Conservation (phyloP, 1,284 basidiomycete genomes). For the Polyporus tsugae region DNA sequence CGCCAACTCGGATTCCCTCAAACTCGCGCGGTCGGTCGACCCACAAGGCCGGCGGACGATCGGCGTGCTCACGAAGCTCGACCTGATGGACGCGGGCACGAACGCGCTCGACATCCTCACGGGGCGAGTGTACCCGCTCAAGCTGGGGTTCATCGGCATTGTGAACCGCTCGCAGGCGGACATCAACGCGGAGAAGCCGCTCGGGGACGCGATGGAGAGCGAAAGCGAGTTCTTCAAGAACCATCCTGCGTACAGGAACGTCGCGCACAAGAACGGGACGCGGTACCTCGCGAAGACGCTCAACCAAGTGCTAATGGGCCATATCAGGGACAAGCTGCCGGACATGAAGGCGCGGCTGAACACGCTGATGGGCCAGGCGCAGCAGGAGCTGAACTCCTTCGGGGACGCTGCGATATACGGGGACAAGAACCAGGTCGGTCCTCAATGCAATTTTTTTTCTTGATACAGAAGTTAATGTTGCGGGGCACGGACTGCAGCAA, state of each 20-base stretch:
- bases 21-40: conserved; percentile 94
- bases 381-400: conserved; percentile 97
- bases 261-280: conserved; percentile 97
- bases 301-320: conserved; percentile 96
- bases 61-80: conserved; percentile 96
- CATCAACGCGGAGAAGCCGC: conserved; percentile 90
- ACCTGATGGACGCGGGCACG: conserved; percentile 98
- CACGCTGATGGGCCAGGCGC: conserved; percentile 98
- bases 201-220: conserved; percentile 85
- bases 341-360: conserved; percentile 99
- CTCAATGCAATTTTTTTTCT: background rate
- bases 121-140: conserved; percentile 96
- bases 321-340: conserved; percentile 98
- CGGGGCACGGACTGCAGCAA: conserved; percentile 55
- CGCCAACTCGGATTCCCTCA: conserved; percentile 97
- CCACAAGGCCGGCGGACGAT: conserved; percentile 96
- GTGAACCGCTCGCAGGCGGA: conserved; percentile 98
- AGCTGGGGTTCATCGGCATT: conserved; percentile 97
- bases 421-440: conserved; percentile 82
- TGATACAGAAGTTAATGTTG: background rate
- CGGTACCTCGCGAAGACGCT: conserved; percentile 94
- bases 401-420: conserved; percentile 95
- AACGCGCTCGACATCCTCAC: conserved; percentile 97
- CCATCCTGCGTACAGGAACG: conserved; percentile 94
- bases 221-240: conserved; percentile 94